phyloP scores from a whole-genome alignment of 441 rosid species.

The Croton setiger region DNA sequence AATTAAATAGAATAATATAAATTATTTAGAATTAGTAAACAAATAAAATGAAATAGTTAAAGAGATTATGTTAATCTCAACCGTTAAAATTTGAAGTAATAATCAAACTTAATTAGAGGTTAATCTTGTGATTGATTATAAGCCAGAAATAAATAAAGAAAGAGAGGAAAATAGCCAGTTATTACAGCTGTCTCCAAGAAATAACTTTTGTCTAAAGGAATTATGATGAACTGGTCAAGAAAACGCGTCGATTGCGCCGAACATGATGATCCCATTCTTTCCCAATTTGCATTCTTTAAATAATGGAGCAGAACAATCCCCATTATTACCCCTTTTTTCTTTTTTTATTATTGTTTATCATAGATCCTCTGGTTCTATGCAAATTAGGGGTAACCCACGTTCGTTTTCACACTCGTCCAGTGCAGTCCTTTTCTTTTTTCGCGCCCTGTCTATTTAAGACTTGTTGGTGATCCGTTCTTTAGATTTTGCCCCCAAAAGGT shows the following conservation, averaged over 20 bases:
- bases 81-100: neutral
- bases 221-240: constrained; percentile 30
- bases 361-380: neutral
- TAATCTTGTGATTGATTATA: neutral
- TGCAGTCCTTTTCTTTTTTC: constrained; percentile 17
- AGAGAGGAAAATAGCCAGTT: neutral
- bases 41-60: neutral
- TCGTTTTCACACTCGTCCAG: neutral
- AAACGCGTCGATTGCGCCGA: constrained; percentile 59
- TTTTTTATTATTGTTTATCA: too few relatives aligned
- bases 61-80: too few relatives aligned
- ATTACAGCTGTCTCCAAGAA: neutral
- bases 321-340: neutral
- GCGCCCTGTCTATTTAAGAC: constrained; percentile 24
- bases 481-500: constrained; percentile 10
- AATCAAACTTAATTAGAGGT: constrained; percentile 26
- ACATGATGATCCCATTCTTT: too few relatives aligned
- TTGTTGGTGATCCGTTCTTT: neutral
- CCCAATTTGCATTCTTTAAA: too few relatives aligned
- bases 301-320: too few relatives aligned
- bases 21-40: too few relatives aligned
- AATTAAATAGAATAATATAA: too few relatives aligned
- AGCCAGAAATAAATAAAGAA: constrained; percentile 13
- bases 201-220: constrained; percentile 40
- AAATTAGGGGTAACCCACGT: neutral